Evolutionary conservation across 192 early-diverging fungal genomes (phyloP), one percentile per base, ranked within the genome.

Genomic region (Phycomyces nitens): DNA sequence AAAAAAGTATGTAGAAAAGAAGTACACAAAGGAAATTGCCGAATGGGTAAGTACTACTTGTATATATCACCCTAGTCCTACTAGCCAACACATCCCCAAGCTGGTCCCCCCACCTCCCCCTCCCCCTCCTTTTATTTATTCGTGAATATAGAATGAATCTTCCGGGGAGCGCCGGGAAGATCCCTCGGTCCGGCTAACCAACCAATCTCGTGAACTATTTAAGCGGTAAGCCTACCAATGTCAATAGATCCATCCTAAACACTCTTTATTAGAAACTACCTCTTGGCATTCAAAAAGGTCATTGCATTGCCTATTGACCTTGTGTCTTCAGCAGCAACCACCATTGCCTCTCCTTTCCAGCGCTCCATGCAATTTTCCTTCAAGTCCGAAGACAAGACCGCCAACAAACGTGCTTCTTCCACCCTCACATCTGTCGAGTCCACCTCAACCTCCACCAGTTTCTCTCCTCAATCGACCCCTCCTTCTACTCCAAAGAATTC

Each of bases 1-100:
- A 71, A 27, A 86, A 50, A 75, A 85, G 27, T 78, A 88, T 73
- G 74, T 89, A 57, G 68, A 75, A 40, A 66, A 75, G 49, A 67
- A 71, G 8, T 89, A 82, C 60, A 79, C 86, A 21, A 64, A 72
- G 21, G 77, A 86, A 54, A 75, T 94, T 60, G 78, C 84, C 21
- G 84, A 85, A 65, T 91, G 90, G 82, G 84, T 84, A 43, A 54
- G 56, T 27, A 44, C 2, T 11, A 51, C 16, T 8, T 39, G 51
- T 41, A 16, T 34, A 34, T 18, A 3, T 1, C n/a, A 6, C n/a
- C 20, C 23, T 29, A 16, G 15, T 8, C n/a, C 3, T 18, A 18
- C 1, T 58, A n/a, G n/a, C 6, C 56, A 58, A 34, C 29, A 34
- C 29, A 34, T 34, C 29, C 7, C 29, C 29, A 34, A 34, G 29